Percentiles rank a stretch among this genome's conserved stretches.
Evolutionary conservation across 1,284 basidiomycete species (phyloP).

Genomic region (Ustilago esculenta): DNA sequence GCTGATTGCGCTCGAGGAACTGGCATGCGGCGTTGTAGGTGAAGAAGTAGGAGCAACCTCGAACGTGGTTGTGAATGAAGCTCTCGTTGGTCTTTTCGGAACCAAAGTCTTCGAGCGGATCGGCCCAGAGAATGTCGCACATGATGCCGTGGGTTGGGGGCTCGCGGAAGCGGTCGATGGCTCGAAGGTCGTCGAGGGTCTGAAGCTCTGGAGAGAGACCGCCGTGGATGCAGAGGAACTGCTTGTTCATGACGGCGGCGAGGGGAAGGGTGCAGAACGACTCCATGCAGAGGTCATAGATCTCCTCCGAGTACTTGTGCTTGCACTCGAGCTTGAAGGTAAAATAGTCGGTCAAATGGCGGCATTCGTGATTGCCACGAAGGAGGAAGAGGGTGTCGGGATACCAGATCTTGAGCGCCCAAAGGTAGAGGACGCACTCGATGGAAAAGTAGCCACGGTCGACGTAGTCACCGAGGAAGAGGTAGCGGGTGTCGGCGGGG

Average conservation of each 20-base stretch:
- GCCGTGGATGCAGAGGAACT: conserved; percentile 94
- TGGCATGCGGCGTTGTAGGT: conserved; percentile 91
- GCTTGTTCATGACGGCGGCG: conserved; percentile 95
- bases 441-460: conserved; percentile 67
- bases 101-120: conserved; percentile 92
- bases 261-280: conserved; percentile 91
- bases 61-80: conserved; percentile 90
- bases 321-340: conserved; percentile 67
- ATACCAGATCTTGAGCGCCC: conserved; percentile 67
- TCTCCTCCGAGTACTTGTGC: conserved; percentile 67
- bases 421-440: conserved; percentile 66
- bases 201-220: conserved; percentile 89
- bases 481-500: conserved; percentile 65
- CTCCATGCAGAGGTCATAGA: conserved; percentile 70
- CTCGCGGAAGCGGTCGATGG: conserved; percentile 94
- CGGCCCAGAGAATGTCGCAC: conserved; percentile 95
- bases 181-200: conserved; percentile 86
- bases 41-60: conserved; percentile 96
- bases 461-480: conserved; percentile 67
- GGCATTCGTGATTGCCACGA: conserved; percentile 67
- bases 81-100: conserved; percentile 85
- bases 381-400: conserved; percentile 65
- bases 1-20: conserved; percentile 91
- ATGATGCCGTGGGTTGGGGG: conserved; percentile 92
- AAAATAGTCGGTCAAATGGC: conserved; percentile 67